Evolutionary conservation across 352 stramenopile genomes (phyloP), one percentile per base, ranked within the genome.

Genomic region (Globisporangium barbulae): DNA sequence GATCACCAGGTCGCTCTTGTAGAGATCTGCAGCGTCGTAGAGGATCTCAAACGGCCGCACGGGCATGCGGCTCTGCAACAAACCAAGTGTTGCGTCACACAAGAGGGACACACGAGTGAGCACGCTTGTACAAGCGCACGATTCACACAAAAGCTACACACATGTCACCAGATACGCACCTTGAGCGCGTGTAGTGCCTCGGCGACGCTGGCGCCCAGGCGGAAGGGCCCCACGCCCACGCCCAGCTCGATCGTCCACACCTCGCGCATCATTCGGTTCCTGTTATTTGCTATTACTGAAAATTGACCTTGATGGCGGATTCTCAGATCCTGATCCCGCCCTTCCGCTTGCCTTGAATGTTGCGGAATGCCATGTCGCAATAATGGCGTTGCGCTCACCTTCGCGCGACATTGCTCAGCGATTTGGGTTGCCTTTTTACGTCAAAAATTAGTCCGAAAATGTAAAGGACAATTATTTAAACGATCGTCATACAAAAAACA

Each of bases 181-280:
- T 90, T 93, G 63, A 95, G 81, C 31, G 80, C 82, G 61, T 91
- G 73, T 6, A 95, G 74, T 58, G 79, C 83, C 41, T 93, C 84
- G 5, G 81, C 81, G 49, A 95, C 70, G 50, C 65, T 93, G 22
- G 85, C 80, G 5, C 87, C 87, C 2, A 95, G 77, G 5, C 74
- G 81, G 68, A 95, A 93, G 21, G 87, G 87, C 0, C 87, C 87
- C 10, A 95, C 79, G 45, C 72, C 78, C n/a, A 69, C 78, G 74
- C 87, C 87, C 52, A 91, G 72, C 55, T 91, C 85, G 63, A 95
- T 91, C 70, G 83, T 79, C 87, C 87, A 95, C 52, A 95, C 80
- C 67, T 93, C 79, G 39, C 81, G 76, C 64, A 82, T 90, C 84
- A 90, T 88, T 15, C 59, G 59, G 25, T 9, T 33, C 49, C 25